phyloP scores from a whole-genome alignment of 345 rosid species.

The Carallia pectinifolia region DNA sequence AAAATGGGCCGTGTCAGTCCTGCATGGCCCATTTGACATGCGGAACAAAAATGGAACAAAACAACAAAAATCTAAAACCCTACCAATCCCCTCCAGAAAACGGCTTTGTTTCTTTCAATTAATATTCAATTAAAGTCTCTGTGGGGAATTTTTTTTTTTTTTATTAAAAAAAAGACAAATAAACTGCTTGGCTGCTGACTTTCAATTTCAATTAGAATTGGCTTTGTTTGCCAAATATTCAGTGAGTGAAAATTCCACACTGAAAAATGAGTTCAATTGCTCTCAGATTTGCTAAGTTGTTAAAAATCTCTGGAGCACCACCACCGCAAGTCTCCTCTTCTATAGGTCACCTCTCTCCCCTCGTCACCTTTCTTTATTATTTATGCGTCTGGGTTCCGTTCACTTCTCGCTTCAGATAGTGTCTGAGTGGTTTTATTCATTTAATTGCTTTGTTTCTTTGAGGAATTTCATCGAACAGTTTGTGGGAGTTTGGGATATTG shows the following conservation, averaged over 20 bases:
- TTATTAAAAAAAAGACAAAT: too few relatives aligned
- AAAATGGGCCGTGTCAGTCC: too few relatives aligned
- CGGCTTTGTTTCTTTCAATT: too few relatives aligned
- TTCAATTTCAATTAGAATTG: too few relatives aligned
- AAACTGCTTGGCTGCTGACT: too few relatives aligned
- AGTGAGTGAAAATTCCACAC: not conserved
- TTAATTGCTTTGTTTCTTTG: not conserved
- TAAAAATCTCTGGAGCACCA: slow-evolving; percentile 23
- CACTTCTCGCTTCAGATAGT: not conserved
- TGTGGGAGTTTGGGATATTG: not conserved
- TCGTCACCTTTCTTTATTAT: not conserved
- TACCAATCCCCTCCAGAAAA: slow-evolving; percentile 12
- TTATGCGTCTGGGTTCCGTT: not conserved
- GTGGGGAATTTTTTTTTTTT: too few relatives aligned
- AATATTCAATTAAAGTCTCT: too few relatives aligned
- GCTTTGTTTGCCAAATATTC: not conserved
- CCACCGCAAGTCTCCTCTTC: slow-evolving; percentile 13
- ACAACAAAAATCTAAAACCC: slow-evolving; percentile 23
- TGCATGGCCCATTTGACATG: too few relatives aligned
- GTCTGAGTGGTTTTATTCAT: not conserved
- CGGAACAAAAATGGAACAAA: too few relatives aligned
- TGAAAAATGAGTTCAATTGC: slow-evolving; percentile 38
- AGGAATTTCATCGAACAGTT: slow-evolving; percentile 19
- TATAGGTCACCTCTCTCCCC: slow-evolving; percentile 31
- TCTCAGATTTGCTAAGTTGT: slow-evolving; percentile 25